These are phyloP conservation scores for Theobroma grandiflorum DNA, from an alignment of 441 rosid genomes.

Conservation along the genomic window DNA sequence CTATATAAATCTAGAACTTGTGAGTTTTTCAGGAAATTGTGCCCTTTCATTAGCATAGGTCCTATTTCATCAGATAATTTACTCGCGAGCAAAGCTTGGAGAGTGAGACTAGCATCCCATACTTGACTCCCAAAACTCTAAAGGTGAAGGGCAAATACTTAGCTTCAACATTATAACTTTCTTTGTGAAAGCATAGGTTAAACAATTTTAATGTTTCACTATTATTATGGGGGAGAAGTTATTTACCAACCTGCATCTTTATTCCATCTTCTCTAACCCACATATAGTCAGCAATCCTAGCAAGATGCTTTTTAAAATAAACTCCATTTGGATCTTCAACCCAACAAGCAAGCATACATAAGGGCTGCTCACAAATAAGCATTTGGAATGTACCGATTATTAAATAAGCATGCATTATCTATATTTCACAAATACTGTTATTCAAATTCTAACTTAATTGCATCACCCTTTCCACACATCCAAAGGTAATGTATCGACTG, in stretches of 20 bases:
- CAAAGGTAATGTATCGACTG: slow-evolving; percentile 64
- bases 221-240: neutral
- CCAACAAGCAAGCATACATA: slow-evolving; percentile 68
- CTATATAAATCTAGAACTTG: slow-evolving; percentile 34
- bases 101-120: slow-evolving; percentile 55
- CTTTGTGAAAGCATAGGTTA: neutral
- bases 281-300: slow-evolving; percentile 53
- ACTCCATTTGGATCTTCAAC: slow-evolving; percentile 60
- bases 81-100: slow-evolving; percentile 53
- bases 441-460: neutral
- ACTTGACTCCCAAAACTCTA: slow-evolving; percentile 57
- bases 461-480: slow-evolving; percentile 62
- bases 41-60: slow-evolving; percentile 48
- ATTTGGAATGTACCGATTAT: too few relatives aligned
- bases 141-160: neutral
- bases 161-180: too few relatives aligned
- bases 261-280: slow-evolving; percentile 74
- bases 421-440: neutral
- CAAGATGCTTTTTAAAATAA: slow-evolving; percentile 56
- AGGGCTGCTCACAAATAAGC: slow-evolving; percentile 14
- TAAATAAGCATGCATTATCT: neutral
- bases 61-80: slow-evolving; percentile 43
- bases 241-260: slow-evolving; percentile 46
- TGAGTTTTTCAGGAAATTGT: slow-evolving; percentile 53
- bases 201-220: neutral